Percentiles rank a stretch among this genome's conserved stretches.
phyloP scores from a whole-genome alignment of 2,329 filamentous ascomycete species.

The Huntiella moniliformis region DNA sequence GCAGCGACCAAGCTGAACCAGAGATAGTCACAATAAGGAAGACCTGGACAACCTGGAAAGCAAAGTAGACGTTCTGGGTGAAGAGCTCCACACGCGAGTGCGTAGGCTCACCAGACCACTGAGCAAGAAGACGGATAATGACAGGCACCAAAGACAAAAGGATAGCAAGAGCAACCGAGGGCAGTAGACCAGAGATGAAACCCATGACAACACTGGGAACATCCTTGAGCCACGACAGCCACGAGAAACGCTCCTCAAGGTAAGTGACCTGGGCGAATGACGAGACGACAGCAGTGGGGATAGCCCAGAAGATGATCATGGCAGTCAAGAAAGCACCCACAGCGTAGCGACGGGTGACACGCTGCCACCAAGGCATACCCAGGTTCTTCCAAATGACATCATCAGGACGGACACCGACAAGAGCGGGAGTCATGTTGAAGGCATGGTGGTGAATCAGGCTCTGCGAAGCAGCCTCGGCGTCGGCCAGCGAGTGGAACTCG shows the following conservation, averaged over 20 bases:
- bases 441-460: constrained; percentile 72
- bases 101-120: constrained; percentile 62
- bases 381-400: constrained; percentile 84
- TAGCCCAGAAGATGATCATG: constrained; percentile 73
- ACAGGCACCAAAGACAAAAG: constrained; percentile 75
- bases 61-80: constrained; percentile 81
- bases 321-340: constrained; percentile 55
- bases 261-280: constrained; percentile 67
- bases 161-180: constrained; percentile 57
- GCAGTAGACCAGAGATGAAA: constrained; percentile 69
- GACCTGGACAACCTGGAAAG: constrained; percentile 77
- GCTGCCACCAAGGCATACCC: constrained; percentile 71
- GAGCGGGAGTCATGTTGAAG: constrained; percentile 69
- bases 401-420: constrained; percentile 61
- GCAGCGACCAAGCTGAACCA: constrained; percentile 57
- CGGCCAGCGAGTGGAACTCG: constrained; percentile 66
- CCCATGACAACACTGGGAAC: constrained; percentile 58
- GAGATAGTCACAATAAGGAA: constrained; percentile 75
- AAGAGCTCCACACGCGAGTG: constrained; percentile 66
- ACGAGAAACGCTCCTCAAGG: constrained; percentile 44
- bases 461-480: constrained; percentile 75
- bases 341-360: constrained; percentile 50
- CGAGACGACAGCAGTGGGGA: constrained; percentile 62
- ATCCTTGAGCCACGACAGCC: constrained; percentile 53
- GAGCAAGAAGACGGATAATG: constrained; percentile 55